These are phyloP conservation scores for Penicillium brevicompactum DNA, from an alignment of 2,329 filamentous ascomycete species.

Conservation along the genomic window DNA sequence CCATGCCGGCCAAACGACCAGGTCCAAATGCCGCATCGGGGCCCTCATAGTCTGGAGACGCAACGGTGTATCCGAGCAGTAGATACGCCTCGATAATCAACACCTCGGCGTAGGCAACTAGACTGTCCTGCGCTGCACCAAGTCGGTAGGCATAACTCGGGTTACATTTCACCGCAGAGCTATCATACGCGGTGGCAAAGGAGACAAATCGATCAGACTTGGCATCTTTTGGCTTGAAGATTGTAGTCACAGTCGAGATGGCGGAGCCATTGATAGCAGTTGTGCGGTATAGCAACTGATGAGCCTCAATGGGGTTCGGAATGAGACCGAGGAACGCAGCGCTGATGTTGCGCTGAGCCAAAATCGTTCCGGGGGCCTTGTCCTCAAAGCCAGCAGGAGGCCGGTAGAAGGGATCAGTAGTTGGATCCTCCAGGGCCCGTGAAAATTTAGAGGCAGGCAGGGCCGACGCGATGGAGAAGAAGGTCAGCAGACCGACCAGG, in stretches of 20 bases:
- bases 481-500: conserved; percentile 1
- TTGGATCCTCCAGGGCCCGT: conserved; percentile 9
- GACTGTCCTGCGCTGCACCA: conserved; percentile 33
- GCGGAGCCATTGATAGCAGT: conserved; percentile 41
- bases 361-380: conserved; percentile 24
- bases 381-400: conserved; percentile 28
- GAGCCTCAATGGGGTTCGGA: conserved; percentile 26
- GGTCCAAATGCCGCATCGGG: conserved; percentile 49
- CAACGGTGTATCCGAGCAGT: conserved; percentile 50
- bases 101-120: conserved; percentile 38
- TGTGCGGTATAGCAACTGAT: conserved; percentile 47
- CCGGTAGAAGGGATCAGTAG: conserved; percentile 30
- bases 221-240: conserved; percentile 37
- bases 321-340: conserved; percentile 26
- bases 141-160: conserved; percentile 34
- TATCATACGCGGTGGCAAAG: conserved; percentile 44
- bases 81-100: conserved; percentile 41
- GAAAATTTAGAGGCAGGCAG: background rate
- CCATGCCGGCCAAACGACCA: conserved; percentile 48
- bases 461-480: conserved; percentile 3
- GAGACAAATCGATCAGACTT: conserved; percentile 41
- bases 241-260: conserved; percentile 43
- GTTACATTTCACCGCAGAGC: conserved; percentile 26
- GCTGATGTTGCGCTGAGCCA: conserved; percentile 22
- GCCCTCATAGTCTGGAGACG: conserved; percentile 52